These are phyloP conservation scores for Neopestalotiopsis sp. DNA, from an alignment of 2,329 filamentous ascomycete species.

Conservation along the genomic window DNA sequence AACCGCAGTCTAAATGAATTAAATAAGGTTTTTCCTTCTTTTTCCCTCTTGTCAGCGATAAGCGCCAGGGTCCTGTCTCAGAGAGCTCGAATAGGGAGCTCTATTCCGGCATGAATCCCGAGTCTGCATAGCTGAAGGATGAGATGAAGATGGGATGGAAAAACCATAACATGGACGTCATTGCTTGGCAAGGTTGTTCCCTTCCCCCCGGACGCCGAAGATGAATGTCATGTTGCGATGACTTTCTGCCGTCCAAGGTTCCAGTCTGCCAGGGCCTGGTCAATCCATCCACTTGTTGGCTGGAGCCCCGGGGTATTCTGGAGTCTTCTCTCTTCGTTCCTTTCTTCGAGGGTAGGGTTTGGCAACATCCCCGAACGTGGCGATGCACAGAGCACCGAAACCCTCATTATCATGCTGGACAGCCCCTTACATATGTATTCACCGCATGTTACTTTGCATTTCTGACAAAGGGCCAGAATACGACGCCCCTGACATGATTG, in stretches of 20 bases:
- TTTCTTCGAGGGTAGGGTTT: neutral
- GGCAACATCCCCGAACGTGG: neutral
- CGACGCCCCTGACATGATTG: neutral
- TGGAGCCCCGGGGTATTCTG: neutral
- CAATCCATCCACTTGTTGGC: neutral
- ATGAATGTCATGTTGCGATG: neutral
- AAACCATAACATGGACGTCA: neutral
- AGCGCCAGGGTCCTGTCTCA: neutral
- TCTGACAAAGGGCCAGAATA: neutral
- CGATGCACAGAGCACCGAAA: slow-evolving; percentile 1
- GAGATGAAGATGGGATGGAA: neutral
- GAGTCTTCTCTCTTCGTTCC: neutral
- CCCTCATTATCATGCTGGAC: neutral
- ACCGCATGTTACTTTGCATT: neutral
- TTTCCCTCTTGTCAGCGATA: neutral
- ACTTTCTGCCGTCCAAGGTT: neutral
- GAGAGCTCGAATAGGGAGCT: neutral
- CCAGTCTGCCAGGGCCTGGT: no score
- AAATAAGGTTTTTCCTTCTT: neutral
- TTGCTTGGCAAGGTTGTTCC: neutral
- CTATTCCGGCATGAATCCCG: neutral
- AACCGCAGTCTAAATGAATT: neutral
- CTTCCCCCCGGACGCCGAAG: neutral
- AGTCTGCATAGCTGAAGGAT: neutral
- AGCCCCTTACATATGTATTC: neutral